A percentile compares a stretch with the other conserved stretches of the same genome.
phyloP scores from a whole-genome alignment of 495 filamentous ascomycete genomes.

The Annulohypoxylon maeteangense region DNA sequence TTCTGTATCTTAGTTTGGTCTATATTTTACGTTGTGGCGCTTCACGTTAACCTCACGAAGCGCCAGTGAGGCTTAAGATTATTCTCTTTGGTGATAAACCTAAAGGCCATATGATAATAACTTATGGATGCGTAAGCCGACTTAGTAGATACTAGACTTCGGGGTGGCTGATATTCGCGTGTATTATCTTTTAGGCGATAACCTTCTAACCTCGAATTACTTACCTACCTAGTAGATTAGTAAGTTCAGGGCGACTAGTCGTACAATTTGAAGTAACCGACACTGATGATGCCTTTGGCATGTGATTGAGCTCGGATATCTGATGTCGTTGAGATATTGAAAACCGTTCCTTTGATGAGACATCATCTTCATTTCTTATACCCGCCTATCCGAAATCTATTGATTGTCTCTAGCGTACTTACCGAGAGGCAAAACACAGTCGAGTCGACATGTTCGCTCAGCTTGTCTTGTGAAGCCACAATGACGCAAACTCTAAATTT shows the following conservation, averaged over 20 bases:
- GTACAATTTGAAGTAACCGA: neutral
- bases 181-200: neutral
- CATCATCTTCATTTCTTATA: neutral
- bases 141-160: neutral
- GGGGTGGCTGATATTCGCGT: neutral
- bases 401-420: neutral
- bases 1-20: neutral
- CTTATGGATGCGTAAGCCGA: neutral
- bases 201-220: neutral
- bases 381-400: neutral
- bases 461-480: constrained; percentile 3
- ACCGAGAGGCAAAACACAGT: neutral
- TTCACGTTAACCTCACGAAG: neutral
- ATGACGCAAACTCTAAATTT: neutral
- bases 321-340: neutral
- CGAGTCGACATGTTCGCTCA: neutral
- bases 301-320: neutral
- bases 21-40: neutral
- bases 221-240: neutral
- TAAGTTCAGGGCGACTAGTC: neutral
- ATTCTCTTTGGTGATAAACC: neutral
- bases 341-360: neutral
- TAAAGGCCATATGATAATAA: neutral
- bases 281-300: neutral
- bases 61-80: neutral